Evolutionary conservation across 208 protist genomes (phyloP).

Genomic region (Trichomonas gallinae): DNA sequence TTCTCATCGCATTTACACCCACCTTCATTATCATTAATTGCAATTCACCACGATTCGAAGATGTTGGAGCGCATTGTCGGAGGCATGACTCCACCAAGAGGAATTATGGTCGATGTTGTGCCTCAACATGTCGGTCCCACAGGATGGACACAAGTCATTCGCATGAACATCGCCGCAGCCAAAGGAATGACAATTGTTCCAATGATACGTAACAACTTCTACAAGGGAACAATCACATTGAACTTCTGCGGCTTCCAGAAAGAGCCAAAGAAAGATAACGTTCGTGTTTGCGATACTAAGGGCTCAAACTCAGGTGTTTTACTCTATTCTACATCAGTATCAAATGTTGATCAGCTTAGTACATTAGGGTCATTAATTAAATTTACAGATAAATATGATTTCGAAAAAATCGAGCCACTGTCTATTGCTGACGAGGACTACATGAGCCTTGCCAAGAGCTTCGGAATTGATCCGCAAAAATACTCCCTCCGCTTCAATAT

Average conservation of each 20-base stretch:
- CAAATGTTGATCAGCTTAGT: background rate
- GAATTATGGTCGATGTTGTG: background rate
- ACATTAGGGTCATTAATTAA: background rate
- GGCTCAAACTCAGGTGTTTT: background rate
- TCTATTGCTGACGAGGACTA: background rate
- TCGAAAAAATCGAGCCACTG: background rate
- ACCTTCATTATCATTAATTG: background rate
- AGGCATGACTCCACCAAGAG: background rate
- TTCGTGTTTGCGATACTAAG: background rate
- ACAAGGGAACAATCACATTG: background rate
- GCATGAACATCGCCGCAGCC: background rate
- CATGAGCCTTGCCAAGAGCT: background rate
- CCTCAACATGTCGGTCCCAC: background rate
- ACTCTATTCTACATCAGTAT: background rate
- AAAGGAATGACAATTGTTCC: background rate
- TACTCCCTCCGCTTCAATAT: background rate
- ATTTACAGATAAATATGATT: background rate
- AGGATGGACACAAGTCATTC: background rate
- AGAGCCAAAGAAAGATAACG: background rate
- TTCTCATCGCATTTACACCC: background rate
- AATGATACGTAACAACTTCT: background rate
- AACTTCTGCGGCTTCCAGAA: background rate
- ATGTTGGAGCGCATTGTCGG: background rate
- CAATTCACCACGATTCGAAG: background rate
- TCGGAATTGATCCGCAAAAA: background rate